These are phyloP conservation scores for Acacia crassicarpa DNA, from an alignment of 306 rosid genomes.

Conservation along the genomic window DNA sequence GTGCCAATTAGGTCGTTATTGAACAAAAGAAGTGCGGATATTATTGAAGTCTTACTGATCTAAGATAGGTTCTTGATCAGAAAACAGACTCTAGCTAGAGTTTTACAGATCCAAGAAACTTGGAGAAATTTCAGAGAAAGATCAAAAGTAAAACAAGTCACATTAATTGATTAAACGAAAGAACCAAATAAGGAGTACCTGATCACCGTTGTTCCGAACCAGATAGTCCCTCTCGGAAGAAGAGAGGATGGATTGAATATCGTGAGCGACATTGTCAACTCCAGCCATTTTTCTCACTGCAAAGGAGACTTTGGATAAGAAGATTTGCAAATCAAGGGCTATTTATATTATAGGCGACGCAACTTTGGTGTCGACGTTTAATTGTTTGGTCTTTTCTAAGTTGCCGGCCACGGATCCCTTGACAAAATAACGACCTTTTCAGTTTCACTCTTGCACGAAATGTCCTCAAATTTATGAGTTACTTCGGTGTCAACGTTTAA, in stretches of 20 bases:
- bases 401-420: no score
- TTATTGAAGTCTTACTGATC: background rate
- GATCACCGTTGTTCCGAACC: conserved; percentile 56
- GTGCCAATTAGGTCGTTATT: background rate
- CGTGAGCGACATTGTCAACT: conserved; percentile 31
- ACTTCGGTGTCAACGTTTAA: no score
- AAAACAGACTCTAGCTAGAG: background rate
- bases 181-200: conserved; percentile 33
- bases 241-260: conserved; percentile 51
- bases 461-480: no score
- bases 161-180: background rate
- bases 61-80: no score
- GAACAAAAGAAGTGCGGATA: background rate
- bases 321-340: background rate
- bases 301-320: background rate
- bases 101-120: background rate
- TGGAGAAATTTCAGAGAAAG: no score
- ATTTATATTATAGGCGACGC: no score
- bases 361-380: no score
- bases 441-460: no score
- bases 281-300: conserved; percentile 26
- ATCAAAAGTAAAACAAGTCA: background rate
- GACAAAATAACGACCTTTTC: no score
- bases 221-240: conserved; percentile 58
- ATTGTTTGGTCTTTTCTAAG: no score